Evolutionary conservation across 1,139 yeast genomes (phyloP), one percentile per base, ranked within the genome.

Genomic region (Cylindricascospora bacillispora): DNA sequence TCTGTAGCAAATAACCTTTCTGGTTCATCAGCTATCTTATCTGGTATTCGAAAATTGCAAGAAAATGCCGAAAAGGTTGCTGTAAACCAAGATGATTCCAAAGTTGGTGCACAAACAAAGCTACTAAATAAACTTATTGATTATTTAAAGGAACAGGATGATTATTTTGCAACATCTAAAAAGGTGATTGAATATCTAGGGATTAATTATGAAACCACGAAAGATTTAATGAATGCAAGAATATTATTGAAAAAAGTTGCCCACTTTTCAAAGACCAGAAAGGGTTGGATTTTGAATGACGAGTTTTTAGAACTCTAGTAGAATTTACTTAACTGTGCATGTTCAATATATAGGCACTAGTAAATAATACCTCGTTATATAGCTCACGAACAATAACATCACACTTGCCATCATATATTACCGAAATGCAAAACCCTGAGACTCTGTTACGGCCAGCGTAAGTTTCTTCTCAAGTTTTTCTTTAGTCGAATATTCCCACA

Each of bases 381-480:
- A n/a, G n/a, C n/a, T n/a, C n/a, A n/a, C n/a, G n/a, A n/a, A n/a
- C n/a, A n/a, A n/a, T n/a, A n/a, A n/a, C n/a, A n/a, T n/a, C n/a
- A n/a, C n/a, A n/a, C n/a, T n/a, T n/a, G n/a, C n/a, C n/a, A n/a
- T n/a, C 6, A 14, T 26, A 12, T 7, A 6, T 15, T 26, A 27
- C 12, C 20, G 27, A 12, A 86, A 63, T 1, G 89, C 95, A 60
- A 85, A 89, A 2, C 95, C 95, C 36, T 82, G 76, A 37, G 89
- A 74, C 49, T 79, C 93, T 30, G 66, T 58, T 18, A 89, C 67
- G 0, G 95, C 95, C 39, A 63, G 49, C 12, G 59, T 51, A 35
- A 89, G 54, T 54, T 81, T 85, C 2, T 51, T 39, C 27, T 59
- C 52, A 36, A 86, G 57, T 41, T 68, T 70, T 16, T 63, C 70